phyloP scores from a whole-genome alignment of 768 basidiomycete species.

The Tylopilus sp. region DNA sequence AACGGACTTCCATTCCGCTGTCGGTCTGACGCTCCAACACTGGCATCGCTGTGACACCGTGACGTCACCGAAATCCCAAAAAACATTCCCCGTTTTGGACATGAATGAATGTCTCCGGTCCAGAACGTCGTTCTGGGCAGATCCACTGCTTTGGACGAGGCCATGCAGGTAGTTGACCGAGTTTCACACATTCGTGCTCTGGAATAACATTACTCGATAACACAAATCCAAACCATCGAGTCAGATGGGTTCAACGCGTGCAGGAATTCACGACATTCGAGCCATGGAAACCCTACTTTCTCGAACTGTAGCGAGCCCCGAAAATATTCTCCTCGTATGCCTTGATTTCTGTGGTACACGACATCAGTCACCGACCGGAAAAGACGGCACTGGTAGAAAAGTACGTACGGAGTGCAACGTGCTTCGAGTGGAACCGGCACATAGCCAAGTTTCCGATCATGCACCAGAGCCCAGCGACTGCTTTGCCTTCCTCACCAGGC shows the following conservation, averaged over 20 bases:
- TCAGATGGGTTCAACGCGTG: too few relatives aligned
- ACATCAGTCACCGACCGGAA: too few relatives aligned
- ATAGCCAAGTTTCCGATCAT: conserved; percentile 63
- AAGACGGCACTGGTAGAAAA: too few relatives aligned
- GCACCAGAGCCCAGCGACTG: conserved; percentile 42
- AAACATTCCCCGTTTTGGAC: conserved; percentile 2
- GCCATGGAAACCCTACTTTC: too few relatives aligned
- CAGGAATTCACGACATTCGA: too few relatives aligned
- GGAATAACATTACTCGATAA: too few relatives aligned
- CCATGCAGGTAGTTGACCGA: neutral
- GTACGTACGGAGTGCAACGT: conserved; percentile 63
- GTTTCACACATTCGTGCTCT: too few relatives aligned
- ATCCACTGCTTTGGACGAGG: too few relatives aligned
- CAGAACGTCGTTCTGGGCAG: too few relatives aligned
- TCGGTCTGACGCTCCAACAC: neutral
- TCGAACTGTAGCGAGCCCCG: conserved; percentile 18
- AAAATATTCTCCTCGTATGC: conserved; percentile 54
- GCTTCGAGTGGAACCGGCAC: conserved; percentile 66
- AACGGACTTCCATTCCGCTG: conserved; percentile 10
- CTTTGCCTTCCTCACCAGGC: conserved; percentile 12
- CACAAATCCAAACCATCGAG: neutral
- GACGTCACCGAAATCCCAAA: too few relatives aligned
- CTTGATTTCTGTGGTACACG: conserved; percentile 55
- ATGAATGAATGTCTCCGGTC: neutral
- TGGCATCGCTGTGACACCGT: conserved; percentile 12